Evolutionary conservation across 164 flowering plant genomes (phyloP).

Genomic region (Tetracentron sinense): DNA sequence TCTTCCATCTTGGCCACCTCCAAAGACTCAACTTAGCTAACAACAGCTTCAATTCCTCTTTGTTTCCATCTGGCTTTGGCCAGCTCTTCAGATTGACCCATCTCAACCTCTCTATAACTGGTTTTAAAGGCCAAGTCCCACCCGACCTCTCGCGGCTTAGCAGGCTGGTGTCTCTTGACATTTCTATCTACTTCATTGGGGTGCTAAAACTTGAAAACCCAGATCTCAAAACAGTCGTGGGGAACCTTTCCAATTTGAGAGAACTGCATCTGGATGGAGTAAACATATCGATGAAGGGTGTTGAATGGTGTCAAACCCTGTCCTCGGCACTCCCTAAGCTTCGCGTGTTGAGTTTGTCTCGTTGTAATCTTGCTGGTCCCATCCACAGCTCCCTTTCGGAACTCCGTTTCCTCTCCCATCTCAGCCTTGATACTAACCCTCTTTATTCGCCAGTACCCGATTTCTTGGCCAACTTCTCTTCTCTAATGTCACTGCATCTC

Average conservation of each 20-base stretch:
- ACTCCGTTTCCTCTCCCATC: background rate
- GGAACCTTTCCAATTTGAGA: conserved; percentile 7
- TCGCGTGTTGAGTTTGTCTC: conserved; percentile 1
- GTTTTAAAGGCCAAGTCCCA: conserved; percentile 31
- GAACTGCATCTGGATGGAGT: conserved; percentile 15
- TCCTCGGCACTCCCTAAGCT: conserved; percentile 3
- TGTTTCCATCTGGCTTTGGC: conserved; percentile 18
- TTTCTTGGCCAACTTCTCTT: conserved; percentile 12
- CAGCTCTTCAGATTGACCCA: conserved; percentile 12
- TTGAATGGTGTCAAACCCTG: background rate
- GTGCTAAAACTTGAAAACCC: conserved; percentile 3
- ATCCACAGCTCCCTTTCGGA: background rate
- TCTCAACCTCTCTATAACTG: conserved; percentile 22
- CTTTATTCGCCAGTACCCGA: conserved; percentile 13
- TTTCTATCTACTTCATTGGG: background rate
- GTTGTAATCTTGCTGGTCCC: conserved; percentile 4
- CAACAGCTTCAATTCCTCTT: conserved; percentile 23
- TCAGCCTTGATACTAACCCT: background rate
- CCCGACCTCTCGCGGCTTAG: conserved; percentile 13
- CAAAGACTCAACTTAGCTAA: conserved; percentile 20
- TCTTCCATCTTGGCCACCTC: conserved; percentile 23
- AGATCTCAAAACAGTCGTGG: background rate
- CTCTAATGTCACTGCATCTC: conserved; percentile 8
- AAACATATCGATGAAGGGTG: background rate
- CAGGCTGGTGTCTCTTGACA: conserved; percentile 19